Percentiles rank a stretch among this genome's conserved stretches.
Evolutionary conservation across 2,329 filamentous ascomycete species (phyloP).

Genomic region (Pseudocercospora ulei): DNA sequence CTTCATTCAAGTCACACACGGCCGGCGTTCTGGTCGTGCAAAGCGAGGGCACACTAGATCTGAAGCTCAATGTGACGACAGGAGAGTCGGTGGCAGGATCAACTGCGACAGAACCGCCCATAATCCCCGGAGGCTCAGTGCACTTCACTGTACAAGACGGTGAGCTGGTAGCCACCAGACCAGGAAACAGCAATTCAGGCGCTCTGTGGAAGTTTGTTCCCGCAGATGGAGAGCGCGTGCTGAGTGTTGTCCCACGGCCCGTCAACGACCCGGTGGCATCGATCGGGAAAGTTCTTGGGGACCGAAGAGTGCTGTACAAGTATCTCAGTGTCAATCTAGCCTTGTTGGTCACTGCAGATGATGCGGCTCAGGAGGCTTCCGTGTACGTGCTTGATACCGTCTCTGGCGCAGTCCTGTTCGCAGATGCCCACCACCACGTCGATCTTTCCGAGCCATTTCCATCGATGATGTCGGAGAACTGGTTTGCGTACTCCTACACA

Average conservation of each 20-base stretch:
- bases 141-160: slow-evolving; percentile 26
- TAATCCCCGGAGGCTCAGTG: slow-evolving; percentile 13
- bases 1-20: slow-evolving; percentile 19
- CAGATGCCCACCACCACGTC: slow-evolving; percentile 60
- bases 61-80: slow-evolving; percentile 34
- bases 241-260: slow-evolving; percentile 58
- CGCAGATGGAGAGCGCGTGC: slow-evolving; percentile 56
- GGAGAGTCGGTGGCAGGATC: slow-evolving; percentile 22
- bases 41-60: slow-evolving; percentile 45
- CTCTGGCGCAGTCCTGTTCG: slow-evolving; percentile 69
- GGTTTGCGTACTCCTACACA: slow-evolving; percentile 76
- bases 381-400: slow-evolving; percentile 78
- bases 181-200: slow-evolving; percentile 13
- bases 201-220: slow-evolving; percentile 62
- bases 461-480: slow-evolving; percentile 82
- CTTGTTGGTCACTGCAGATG: slow-evolving; percentile 60
- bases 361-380: slow-evolving; percentile 51
- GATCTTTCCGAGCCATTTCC: slow-evolving; percentile 64
- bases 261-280: slow-evolving; percentile 81
- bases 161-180: slow-evolving; percentile 26
- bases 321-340: slow-evolving; percentile 83
- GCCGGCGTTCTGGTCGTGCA: slow-evolving; percentile 37
- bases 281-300: slow-evolving; percentile 84
- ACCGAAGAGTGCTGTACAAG: slow-evolving; percentile 92
- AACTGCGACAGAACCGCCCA: slow-evolving; percentile 11